These are phyloP conservation scores for Ogataea thermomethanolica DNA, from an alignment of 805 yeast genomes.

Conservation along the genomic window DNA sequence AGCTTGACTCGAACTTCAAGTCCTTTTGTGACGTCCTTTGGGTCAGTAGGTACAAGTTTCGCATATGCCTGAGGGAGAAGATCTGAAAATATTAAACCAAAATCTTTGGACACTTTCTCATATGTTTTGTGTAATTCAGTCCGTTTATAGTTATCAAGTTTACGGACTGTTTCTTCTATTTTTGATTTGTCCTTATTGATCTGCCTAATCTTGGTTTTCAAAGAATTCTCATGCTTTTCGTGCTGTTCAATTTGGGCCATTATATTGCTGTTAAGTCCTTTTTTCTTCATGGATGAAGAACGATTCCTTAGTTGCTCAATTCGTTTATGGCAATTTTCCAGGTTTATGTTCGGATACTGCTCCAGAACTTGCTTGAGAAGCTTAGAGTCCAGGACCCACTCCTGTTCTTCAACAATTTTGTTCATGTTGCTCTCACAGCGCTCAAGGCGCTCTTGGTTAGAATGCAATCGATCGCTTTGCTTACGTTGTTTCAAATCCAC, in stretches of 20 bases:
- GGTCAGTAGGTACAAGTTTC: slow-evolving; percentile 76
- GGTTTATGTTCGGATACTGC: slow-evolving; percentile 59
- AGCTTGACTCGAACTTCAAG: slow-evolving; percentile 84
- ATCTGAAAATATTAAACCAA: slow-evolving; percentile 87
- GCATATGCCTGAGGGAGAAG: slow-evolving; percentile 88
- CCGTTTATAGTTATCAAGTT: slow-evolving; percentile 79
- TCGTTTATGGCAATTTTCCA: slow-evolving; percentile 59
- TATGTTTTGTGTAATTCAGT: slow-evolving; percentile 81
- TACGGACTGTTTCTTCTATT: slow-evolving; percentile 81
- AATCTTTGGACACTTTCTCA: slow-evolving; percentile 81
- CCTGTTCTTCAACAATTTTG: slow-evolving; percentile 49
- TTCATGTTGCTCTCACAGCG: slow-evolving; percentile 39
- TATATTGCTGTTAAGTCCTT: slow-evolving; percentile 73
- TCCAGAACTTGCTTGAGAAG: slow-evolving; percentile 53
- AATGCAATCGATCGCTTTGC: slow-evolving; percentile 48
- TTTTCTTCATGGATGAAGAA: slow-evolving; percentile 68
- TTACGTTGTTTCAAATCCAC: slow-evolving; percentile 50
- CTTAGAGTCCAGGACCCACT: slow-evolving; percentile 71
- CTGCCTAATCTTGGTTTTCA: slow-evolving; percentile 77
- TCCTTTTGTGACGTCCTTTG: slow-evolving; percentile 84
- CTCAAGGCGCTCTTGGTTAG: slow-evolving; percentile 28
- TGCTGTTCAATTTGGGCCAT: slow-evolving; percentile 91
- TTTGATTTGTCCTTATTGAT: slow-evolving; percentile 86
- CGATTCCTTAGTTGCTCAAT: slow-evolving; percentile 53
- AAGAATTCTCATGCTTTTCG: slow-evolving; percentile 76